Evolutionary conservation across 176 grass and related monocot species (phyloP).

Genomic region (Elaeis guineensis): DNA sequence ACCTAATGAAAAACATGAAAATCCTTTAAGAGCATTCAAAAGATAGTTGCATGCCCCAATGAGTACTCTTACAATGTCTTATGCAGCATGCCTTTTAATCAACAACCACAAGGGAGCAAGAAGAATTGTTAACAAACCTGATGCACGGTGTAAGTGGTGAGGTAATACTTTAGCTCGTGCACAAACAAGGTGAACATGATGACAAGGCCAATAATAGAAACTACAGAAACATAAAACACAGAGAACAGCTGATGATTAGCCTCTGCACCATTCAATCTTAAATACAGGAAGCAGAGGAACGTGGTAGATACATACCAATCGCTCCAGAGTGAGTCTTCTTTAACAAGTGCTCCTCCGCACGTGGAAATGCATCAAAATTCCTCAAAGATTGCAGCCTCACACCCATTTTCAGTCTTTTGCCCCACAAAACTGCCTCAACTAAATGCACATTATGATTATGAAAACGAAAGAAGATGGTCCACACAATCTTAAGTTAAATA

Average conservation of each 20-base stretch:
- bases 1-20: too few species aligned
- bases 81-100: too few species aligned
- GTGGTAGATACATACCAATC: slow-evolving; percentile 38
- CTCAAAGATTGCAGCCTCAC: slow-evolving; percentile 57
- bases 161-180: slow-evolving; percentile 86
- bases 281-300: background rate
- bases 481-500: too few species aligned
- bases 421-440: background rate
- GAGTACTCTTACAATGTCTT: too few species aligned
- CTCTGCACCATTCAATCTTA: too few species aligned
- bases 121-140: slow-evolving; percentile 36
- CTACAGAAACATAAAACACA: slow-evolving; percentile 25
- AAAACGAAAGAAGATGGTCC: too few species aligned
- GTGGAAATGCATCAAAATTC: slow-evolving; percentile 93
- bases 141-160: slow-evolving; percentile 78
- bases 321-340: slow-evolving; percentile 91
- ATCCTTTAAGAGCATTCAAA: too few species aligned
- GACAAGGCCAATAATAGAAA: slow-evolving; percentile 69
- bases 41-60: too few species aligned
- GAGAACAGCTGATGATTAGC: slow-evolving; percentile 4
- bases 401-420: slow-evolving; percentile 47
- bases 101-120: background rate
- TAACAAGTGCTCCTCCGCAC: slow-evolving; percentile 81
- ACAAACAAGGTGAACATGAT: slow-evolving; percentile 83
- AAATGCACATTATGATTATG: too few species aligned